Base-by-base conservation (phyloP, 768 basidiomycete genomes). In the Lactarius evosmus region DNA sequence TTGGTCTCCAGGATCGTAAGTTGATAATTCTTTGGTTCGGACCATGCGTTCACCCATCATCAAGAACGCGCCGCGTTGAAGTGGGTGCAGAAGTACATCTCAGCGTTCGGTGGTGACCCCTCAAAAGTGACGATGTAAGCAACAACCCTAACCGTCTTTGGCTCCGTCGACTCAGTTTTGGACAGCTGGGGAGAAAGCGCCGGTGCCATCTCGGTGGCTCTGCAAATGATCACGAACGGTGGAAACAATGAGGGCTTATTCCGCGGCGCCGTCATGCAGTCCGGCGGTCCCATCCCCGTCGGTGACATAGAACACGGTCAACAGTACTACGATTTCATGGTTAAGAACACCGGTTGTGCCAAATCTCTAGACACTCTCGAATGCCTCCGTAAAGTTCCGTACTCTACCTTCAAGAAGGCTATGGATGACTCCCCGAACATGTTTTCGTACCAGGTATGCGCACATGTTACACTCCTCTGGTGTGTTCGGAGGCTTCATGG, bases 71-170 rank as follows among this genome's bases (percentile, higher is more conserved):
- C 81, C 41, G 86, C 85, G 1, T 69, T 90, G 7, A 72, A 81
- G 60, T 89, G 88, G 88, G 76, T 89, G 1, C 82, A 86, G 66
- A 82, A 84, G 69, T 84, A 89, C 69, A 86, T 89, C 66, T 67
- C 72, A 38, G 74, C 76, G 7, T 89, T 88, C 65, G 87, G 87
- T 0, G 88, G 88, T 11, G 85, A 89, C 71, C 81, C 83, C 0
- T 71, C 70, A 3, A 85, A 83, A 70, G 85, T 85, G 2, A 84
- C 83, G 0, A 79, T 85, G 82, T 84, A 70, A 60, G 80, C 16
- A 40, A 36, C n/a, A 30, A 25, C 25, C 22, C 56, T 41, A 57
- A 58, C 49, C 57, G 14, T 11, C 44, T 5, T 49, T 50, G 33
- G 11, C 59, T 22, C 34, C 41, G 71, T 44, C 16, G 2, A 56